These are phyloP conservation scores for Balakata baccata DNA, from an alignment of 345 rosid genomes.

Conservation along the genomic window DNA sequence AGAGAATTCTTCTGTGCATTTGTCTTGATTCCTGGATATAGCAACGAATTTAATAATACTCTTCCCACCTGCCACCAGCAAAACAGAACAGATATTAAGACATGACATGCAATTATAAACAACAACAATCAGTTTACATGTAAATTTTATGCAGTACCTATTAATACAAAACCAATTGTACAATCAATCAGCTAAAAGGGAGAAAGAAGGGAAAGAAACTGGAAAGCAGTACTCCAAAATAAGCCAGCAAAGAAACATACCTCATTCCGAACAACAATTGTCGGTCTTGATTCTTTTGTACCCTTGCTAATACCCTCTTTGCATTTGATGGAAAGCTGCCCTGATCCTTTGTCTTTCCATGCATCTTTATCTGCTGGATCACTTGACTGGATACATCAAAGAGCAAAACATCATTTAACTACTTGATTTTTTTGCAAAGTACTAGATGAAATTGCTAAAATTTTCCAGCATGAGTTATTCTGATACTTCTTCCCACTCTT, in stretches of 20 bases:
- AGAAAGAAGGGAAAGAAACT: neutral
- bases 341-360: conserved; percentile 96
- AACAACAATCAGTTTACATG: neutral
- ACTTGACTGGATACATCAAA: conserved; percentile 50
- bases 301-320: conserved; percentile 81
- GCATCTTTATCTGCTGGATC: conserved; percentile 75
- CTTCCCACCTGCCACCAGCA: conserved; percentile 64
- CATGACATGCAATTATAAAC: neutral
- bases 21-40: conserved; percentile 88
- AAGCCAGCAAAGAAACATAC: conserved; percentile 39
- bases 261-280: conserved; percentile 75
- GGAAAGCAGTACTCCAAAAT: neutral
- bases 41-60: conserved; percentile 76
- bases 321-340: conserved; percentile 84
- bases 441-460: neutral
- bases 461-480: neutral
- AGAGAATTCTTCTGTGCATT: conserved; percentile 71
- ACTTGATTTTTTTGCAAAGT: neutral
- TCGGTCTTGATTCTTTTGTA: conserved; percentile 84
- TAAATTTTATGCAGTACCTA: neutral
- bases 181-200: neutral
- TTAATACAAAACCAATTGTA: neutral
- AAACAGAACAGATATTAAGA: conserved; percentile 14
- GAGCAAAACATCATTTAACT: conserved; percentile 2
- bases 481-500: neutral